Evolutionary conservation across 1,284 basidiomycete genomes (phyloP).

Genomic region (Boletus sp.): DNA sequence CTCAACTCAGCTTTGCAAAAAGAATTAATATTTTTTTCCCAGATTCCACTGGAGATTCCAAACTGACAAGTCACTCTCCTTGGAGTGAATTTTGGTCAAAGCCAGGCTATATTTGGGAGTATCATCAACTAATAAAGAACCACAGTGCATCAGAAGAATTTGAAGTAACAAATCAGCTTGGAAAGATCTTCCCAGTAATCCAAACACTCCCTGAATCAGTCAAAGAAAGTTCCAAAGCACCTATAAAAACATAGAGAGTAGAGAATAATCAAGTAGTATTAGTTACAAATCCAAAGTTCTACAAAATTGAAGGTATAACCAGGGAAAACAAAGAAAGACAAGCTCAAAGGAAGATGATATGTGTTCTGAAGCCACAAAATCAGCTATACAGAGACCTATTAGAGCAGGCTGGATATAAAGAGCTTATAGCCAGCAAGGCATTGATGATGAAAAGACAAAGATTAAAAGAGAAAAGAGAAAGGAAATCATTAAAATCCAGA

Average conservation of each 20-base stretch:
- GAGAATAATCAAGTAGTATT: background rate
- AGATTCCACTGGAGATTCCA: background rate
- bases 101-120: constrained; percentile 3
- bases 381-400: background rate
- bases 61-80: background rate
- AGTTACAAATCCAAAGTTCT: constrained; percentile 6
- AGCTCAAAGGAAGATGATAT: background rate
- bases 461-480: background rate
- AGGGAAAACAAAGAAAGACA: too few relatives aligned
- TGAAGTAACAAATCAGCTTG: background rate
- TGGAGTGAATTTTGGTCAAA: background rate
- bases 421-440: background rate
- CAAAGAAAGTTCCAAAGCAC: constrained; percentile 6
- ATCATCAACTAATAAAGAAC: background rate
- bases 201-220: background rate
- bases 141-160: background rate
- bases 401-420: background rate
- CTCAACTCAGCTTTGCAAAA: constrained; percentile 1
- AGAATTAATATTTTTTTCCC: background rate
- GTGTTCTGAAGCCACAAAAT: background rate
- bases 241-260: constrained; percentile 2
- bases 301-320: constrained; percentile 1
- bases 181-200: constrained; percentile 1
- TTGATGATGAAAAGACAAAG: background rate
- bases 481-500: too few relatives aligned